Percentiles rank a stretch among this genome's conserved stretches.
Evolutionary conservation across 495 filamentous ascomycete species (phyloP).

Genomic region (Cladorrhinum samala): DNA sequence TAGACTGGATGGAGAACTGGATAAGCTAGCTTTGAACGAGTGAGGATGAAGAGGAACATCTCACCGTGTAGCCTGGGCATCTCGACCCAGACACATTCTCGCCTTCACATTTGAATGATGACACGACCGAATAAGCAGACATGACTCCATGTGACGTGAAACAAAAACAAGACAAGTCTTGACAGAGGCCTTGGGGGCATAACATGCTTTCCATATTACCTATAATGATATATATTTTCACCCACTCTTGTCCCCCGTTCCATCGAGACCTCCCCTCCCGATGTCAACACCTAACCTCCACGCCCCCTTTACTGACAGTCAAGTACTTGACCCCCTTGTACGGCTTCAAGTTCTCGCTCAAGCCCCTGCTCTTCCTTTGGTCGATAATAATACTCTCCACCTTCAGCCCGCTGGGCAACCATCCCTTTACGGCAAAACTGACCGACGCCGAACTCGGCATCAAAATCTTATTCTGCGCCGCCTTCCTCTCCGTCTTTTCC

Average conservation of each 20-base stretch:
- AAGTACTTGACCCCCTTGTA: slow-evolving; percentile 99
- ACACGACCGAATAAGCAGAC: too few species aligned
- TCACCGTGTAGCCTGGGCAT: too few species aligned
- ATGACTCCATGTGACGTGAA: too few species aligned
- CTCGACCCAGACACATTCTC: too few species aligned
- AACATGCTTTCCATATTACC: too few species aligned
- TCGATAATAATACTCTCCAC: slow-evolving; percentile 87
- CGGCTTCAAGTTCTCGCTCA: slow-evolving; percentile 84
- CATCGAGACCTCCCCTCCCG: too few species aligned
- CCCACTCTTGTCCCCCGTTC: neutral
- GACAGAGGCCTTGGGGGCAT: too few species aligned
- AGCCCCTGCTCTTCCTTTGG: slow-evolving; percentile 72
- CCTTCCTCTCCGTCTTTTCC: slow-evolving; percentile 45
- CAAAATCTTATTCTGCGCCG: slow-evolving; percentile 66
- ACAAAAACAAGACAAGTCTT: too few species aligned
- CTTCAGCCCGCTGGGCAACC: slow-evolving; percentile 89
- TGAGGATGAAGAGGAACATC: too few species aligned
- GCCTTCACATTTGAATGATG: too few species aligned
- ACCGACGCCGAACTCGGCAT: slow-evolving; percentile 89
- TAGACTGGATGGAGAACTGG: too few species aligned
- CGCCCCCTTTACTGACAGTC: slow-evolving; percentile 76
- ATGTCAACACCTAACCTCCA: slow-evolving; percentile 68
- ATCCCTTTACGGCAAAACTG: slow-evolving; percentile 88
- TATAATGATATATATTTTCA: neutral
- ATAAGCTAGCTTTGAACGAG: too few species aligned